These are phyloP conservation scores for Coprinopsis marcescibilis DNA, from an alignment of 768 basidiomycete genomes.

Conservation along the genomic window DNA sequence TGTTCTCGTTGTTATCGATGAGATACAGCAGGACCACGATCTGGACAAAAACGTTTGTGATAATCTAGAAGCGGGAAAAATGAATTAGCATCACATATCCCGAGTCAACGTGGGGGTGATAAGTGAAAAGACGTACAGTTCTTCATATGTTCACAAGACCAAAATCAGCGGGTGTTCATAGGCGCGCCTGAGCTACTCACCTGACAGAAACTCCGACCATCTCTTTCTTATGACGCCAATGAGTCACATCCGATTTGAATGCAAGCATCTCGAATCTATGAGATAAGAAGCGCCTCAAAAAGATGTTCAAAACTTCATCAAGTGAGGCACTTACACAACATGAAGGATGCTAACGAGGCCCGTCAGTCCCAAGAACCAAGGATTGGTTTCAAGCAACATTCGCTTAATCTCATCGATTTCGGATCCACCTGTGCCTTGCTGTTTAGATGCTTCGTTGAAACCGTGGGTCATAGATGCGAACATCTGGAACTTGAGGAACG, in stretches of 20 bases:
- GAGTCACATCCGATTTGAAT: conserved; percentile 91
- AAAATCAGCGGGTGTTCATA: too few relatives aligned
- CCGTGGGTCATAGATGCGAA: conserved; percentile 81
- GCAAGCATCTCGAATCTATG: conserved; percentile 90
- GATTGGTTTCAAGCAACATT: conserved; percentile 85
- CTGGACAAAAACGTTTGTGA: conserved; percentile 95
- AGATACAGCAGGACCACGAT: conserved; percentile 86
- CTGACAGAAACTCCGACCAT: conserved; percentile 93
- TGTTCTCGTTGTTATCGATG: conserved; percentile 92
- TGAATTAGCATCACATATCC: conserved; percentile 6
- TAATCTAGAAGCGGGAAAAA: conserved; percentile 35
- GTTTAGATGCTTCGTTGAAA: conserved; percentile 84
- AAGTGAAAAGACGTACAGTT: conserved; percentile 39
- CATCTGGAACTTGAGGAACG: conserved; percentile 82
- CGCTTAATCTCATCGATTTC: conserved; percentile 96
- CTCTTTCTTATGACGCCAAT: conserved; percentile 94
- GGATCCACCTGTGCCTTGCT: conserved; percentile 58
- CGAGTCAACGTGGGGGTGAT: neutral
- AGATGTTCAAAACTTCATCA: neutral
- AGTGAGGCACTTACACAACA: conserved; percentile 56
- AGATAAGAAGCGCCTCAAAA: conserved; percentile 3
- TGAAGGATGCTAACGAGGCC: conserved; percentile 84
- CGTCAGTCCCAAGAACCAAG: conserved; percentile 83
- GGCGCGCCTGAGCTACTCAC: conserved; percentile 33
- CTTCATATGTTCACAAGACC: conserved; percentile 27